These are phyloP conservation scores for Epichloe baconii DNA, from an alignment of 2,329 filamentous ascomycete genomes.

Conservation along the genomic window DNA sequence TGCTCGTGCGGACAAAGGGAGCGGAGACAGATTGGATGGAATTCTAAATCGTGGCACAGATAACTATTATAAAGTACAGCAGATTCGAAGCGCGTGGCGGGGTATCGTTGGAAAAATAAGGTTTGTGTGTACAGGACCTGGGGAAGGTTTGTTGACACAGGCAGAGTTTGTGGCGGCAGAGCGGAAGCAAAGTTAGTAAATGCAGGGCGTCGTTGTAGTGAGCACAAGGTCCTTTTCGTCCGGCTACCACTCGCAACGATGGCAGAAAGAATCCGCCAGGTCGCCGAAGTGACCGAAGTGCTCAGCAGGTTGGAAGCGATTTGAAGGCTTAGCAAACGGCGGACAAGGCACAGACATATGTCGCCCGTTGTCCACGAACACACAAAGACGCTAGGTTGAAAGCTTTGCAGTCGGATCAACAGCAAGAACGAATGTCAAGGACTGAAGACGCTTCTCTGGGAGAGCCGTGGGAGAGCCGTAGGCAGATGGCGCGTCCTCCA, in stretches of 20 bases:
- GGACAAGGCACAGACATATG: background rate
- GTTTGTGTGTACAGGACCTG: background rate
- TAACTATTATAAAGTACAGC: background rate
- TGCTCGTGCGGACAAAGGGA: background rate
- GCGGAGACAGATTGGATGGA: background rate
- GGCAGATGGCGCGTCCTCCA: background rate
- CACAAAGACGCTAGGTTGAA: background rate
- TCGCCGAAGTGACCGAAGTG: background rate
- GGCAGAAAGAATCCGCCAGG: background rate
- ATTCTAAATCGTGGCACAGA: background rate
- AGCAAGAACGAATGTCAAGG: background rate
- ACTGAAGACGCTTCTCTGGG: background rate
- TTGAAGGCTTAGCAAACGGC: background rate
- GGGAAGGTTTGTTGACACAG: background rate
- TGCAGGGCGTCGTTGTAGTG: background rate
- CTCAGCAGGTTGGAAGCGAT: background rate
- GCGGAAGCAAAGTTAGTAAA: background rate
- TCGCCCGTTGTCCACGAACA: background rate
- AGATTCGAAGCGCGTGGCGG: background rate
- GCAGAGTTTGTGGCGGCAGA: slow-evolving; percentile 1
- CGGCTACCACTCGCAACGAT: background rate
- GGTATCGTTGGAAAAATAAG: background rate
- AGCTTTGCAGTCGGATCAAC: background rate
- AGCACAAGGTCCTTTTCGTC: background rate
- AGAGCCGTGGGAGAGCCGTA: background rate